Evolutionary conservation across 768 basidiomycete genomes (phyloP).

Genomic region (Boletus subparvulus): DNA sequence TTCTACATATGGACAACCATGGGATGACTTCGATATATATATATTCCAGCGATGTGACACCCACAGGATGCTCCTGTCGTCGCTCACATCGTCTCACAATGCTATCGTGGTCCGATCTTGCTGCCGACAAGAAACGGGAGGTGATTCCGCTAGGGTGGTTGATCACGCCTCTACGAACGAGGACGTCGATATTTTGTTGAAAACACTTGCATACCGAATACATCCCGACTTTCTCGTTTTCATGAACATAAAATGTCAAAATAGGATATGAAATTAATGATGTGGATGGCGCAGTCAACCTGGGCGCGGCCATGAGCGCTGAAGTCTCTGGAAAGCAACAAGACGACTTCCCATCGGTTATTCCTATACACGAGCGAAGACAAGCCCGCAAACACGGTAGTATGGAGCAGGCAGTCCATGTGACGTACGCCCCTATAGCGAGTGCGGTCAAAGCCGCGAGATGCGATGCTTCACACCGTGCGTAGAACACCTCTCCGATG

Average conservation of each 20-base stretch:
- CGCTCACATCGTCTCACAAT: not conserved
- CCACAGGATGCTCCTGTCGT: not conserved
- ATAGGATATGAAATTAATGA: not conserved
- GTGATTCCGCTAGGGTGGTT: slow-evolving; percentile 67
- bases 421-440: slow-evolving; percentile 45
- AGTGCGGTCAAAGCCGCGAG: slow-evolving; percentile 35
- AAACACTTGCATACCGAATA: slow-evolving; percentile 42
- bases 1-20: not conserved
- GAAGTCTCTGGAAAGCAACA: slow-evolving; percentile 45
- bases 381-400: slow-evolving; percentile 54
- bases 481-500: slow-evolving; percentile 42
- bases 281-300: not conserved
- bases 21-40: not conserved
- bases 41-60: slow-evolving; percentile 2
- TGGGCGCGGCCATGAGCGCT: not conserved
- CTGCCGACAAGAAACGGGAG: slow-evolving; percentile 50
- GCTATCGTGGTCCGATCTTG: slow-evolving; percentile 50
- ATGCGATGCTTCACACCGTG: slow-evolving; percentile 40
- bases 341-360: slow-evolving; percentile 39
- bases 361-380: slow-evolving; percentile 39
- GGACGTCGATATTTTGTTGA: slow-evolving; percentile 44
- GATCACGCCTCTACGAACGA: slow-evolving; percentile 50
- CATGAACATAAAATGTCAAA: too few relatives aligned
- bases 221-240: too few relatives aligned
- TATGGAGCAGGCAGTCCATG: slow-evolving; percentile 49